A percentile compares a stretch with the other conserved stretches of the same genome.
phyloP scores from a whole-genome alignment of 108 stramenopile genomes.

The Cyclotella choctawhatcheeana region DNA sequence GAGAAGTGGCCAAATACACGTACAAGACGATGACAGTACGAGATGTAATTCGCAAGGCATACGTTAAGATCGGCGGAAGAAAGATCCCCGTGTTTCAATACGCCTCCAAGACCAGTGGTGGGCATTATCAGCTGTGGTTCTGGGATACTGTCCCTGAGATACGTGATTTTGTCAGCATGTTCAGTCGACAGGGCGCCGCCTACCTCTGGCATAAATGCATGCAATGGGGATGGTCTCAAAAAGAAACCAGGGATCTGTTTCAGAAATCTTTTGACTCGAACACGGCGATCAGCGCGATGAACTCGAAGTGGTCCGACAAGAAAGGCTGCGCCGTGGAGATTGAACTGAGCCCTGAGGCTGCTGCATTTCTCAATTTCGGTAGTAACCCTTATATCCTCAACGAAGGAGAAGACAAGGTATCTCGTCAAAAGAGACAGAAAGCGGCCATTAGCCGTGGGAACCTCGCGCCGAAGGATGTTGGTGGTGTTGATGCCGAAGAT shows the following conservation, averaged over 20 bases:
- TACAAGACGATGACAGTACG: conserved; percentile 1
- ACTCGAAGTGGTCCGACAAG: neutral
- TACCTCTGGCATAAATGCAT: neutral
- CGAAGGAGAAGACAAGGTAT: neutral
- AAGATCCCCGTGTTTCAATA: neutral
- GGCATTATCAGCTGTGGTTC: neutral
- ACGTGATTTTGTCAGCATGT: neutral
- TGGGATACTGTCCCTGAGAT: conserved; percentile 6
- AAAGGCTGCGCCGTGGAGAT: neutral
- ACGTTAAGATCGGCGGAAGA: conserved; percentile 6
- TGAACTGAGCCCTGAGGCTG: neutral
- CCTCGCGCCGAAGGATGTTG: neutral
- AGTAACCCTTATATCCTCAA: neutral
- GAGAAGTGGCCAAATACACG: neutral
- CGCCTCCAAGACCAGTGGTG: neutral
- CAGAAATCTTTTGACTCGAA: neutral
- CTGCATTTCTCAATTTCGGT: neutral
- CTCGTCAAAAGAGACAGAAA: neutral
- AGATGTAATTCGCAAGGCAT: neutral
- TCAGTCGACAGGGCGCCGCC: neutral
- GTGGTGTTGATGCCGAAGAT: conserved; percentile 2
- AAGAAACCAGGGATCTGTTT: neutral
- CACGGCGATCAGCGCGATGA: neutral
- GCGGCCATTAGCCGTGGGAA: neutral
- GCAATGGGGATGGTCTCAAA: neutral